phyloP scores from a whole-genome alignment of 1,284 basidiomycete species.

The Tilletia caries region DNA sequence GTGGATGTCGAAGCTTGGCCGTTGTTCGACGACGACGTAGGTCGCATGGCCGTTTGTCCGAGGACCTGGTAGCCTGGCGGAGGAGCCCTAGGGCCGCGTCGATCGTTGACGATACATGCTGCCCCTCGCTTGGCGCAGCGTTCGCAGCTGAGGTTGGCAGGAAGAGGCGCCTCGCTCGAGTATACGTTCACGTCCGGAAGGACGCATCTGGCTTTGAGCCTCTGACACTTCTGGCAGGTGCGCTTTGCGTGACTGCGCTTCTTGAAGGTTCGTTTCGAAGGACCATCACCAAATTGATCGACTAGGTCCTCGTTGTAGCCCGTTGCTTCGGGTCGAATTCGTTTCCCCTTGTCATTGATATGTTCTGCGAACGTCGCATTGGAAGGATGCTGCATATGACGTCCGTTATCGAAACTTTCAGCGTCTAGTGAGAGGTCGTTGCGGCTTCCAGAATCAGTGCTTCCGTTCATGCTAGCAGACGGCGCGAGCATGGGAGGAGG shows the following conservation, averaged over 20 bases:
- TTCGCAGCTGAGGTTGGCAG: slow-evolving; percentile 24
- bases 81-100: slow-evolving; percentile 63
- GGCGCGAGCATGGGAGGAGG: too few relatives aligned
- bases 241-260: slow-evolving; percentile 26
- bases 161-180: slow-evolving; percentile 25
- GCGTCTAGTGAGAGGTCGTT: too few relatives aligned
- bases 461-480: too few relatives aligned
- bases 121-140: slow-evolving; percentile 27
- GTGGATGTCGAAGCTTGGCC: too few relatives aligned
- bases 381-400: too few relatives aligned
- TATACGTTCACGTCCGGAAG: slow-evolving; percentile 31
- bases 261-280: not conserved
- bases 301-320: too few relatives aligned
- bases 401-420: too few relatives aligned
- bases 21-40: not conserved
- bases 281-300: not conserved
- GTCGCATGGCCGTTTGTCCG: not conserved
- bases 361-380: too few relatives aligned
- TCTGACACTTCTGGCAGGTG: slow-evolving; percentile 34
- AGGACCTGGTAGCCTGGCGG: slow-evolving; percentile 27
- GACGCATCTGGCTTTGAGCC: slow-evolving; percentile 33
- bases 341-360: too few relatives aligned
- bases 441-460: too few relatives aligned
- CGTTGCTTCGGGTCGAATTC: too few relatives aligned
- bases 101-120: slow-evolving; percentile 26